phyloP scores from a whole-genome alignment of 331 rosid genomes.

The Rosa hybrid region DNA sequence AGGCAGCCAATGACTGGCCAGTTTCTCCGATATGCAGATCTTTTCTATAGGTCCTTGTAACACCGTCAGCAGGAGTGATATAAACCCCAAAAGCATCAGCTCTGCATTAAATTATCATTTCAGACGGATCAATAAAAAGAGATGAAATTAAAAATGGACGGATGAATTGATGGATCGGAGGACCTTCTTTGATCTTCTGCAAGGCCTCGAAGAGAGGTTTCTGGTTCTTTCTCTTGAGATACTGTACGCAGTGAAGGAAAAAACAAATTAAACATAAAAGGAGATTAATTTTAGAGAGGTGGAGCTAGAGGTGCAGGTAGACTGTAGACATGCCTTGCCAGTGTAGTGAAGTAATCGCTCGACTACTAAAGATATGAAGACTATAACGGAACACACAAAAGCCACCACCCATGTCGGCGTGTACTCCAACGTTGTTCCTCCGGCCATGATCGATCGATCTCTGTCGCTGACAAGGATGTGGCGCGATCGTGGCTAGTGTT shows the following conservation, averaged over 20 bases:
- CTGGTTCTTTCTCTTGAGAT: constrained; percentile 46
- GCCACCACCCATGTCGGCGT: constrained; percentile 91
- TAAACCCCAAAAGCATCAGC: constrained; percentile 68
- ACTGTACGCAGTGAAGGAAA: background rate
- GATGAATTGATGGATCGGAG: background rate
- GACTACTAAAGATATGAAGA: constrained; percentile 51
- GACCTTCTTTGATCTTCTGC: constrained; percentile 72
- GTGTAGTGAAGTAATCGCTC: constrained; percentile 57
- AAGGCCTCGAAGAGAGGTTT: constrained; percentile 67
- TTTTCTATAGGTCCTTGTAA: constrained; percentile 45
- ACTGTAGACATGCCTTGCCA: constrained; percentile 29
- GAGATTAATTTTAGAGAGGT: background rate
- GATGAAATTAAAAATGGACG: background rate
- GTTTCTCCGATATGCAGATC: constrained; percentile 42
- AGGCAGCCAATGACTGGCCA: constrained; percentile 57
- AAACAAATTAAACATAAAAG: background rate
- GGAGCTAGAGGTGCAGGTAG: background rate
- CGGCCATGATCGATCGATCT: constrained; percentile 26
- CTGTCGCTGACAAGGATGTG: background rate
- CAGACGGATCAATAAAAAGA: background rate
- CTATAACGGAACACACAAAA: constrained; percentile 63
- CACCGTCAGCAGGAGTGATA: constrained; percentile 65
- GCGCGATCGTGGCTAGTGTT: background rate
- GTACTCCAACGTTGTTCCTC: constrained; percentile 50
- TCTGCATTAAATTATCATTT: constrained; percentile 30